Percentiles rank a stretch among this genome's conserved stretches.
Evolutionary conservation across 2,329 filamentous ascomycete genomes (phyloP).

Genomic region (Pseudocercospora musae): DNA sequence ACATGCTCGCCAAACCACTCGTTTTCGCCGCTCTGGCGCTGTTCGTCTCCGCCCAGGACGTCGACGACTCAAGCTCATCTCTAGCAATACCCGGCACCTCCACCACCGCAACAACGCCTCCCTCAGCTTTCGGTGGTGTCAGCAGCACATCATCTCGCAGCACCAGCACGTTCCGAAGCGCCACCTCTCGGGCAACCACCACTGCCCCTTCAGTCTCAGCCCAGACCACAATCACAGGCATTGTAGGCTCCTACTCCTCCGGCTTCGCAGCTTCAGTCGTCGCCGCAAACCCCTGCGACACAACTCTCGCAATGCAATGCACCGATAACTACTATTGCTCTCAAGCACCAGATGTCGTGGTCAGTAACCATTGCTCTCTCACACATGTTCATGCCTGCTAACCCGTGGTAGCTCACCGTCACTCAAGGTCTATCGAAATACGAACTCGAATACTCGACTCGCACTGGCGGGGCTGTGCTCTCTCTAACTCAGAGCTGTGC

Average conservation of each 20-base stretch:
- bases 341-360: conserved; percentile 5
- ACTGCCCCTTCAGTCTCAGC: not conserved
- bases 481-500: conserved; percentile 4
- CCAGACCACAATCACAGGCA: conserved; percentile 10
- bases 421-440: conserved; percentile 12
- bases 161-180: not conserved
- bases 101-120: not conserved
- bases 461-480: conserved; percentile 1
- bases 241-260: conserved; percentile 1
- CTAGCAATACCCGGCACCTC: not conserved
- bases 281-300: conserved; percentile 8
- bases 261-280: conserved; percentile 6
- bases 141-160: not conserved
- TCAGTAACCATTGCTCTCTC: not conserved
- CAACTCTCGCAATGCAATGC: conserved; percentile 4
- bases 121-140: not conserved
- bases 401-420: conserved; percentile 5
- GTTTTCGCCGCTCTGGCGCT: conserved; percentile 1
- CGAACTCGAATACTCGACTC: conserved; percentile 9
- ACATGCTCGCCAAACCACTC: conserved; percentile 7
- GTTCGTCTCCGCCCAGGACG: not conserved
- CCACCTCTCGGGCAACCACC: not conserved
- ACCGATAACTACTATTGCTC: conserved; percentile 1
- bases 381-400: not conserved
- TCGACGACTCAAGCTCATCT: not conserved